Conservation (phyloP, 2,329 filamentous ascomycete genomes). For the Cytospora leucostoma region DNA sequence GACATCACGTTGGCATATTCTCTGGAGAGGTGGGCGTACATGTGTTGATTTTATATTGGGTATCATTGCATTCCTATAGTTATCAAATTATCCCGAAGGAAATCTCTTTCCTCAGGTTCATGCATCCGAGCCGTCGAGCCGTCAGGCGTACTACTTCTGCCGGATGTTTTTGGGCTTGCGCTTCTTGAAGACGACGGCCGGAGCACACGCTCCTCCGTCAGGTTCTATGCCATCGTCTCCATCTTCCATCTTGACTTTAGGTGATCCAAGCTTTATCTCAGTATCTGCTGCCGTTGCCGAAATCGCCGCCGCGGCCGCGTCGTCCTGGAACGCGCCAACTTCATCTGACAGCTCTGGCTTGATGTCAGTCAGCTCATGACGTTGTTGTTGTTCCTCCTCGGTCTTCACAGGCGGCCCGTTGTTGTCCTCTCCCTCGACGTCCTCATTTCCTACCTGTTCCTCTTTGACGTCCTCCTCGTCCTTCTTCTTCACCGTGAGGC, state of each 20-base stretch:
- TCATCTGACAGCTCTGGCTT: conserved; percentile 46
- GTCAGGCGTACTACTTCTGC: conserved; percentile 49
- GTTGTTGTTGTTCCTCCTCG: background rate
- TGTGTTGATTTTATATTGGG: background rate
- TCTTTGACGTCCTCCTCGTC: conserved; percentile 37
- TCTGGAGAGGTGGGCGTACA: background rate
- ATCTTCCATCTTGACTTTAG: conserved; percentile 33
- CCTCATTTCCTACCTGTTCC: conserved; percentile 27
- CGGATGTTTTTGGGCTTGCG: conserved; percentile 68
- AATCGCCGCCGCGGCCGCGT: conserved; percentile 6
- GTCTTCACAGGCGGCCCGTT: conserved; percentile 22
- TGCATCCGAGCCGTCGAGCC: background rate
- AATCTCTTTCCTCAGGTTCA: no score
- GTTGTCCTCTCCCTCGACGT: conserved; percentile 44
- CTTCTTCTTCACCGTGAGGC: conserved; percentile 36
- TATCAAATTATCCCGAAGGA: background rate
- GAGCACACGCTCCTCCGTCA: conserved; percentile 29
- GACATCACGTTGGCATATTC: background rate
- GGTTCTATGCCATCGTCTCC: conserved; percentile 17
- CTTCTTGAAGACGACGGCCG: conserved; percentile 75
- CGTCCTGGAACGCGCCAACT: conserved; percentile 25
- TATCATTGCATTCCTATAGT: background rate
- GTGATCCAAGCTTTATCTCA: conserved; percentile 30
- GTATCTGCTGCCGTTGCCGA: background rate
- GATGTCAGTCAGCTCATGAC: conserved; percentile 30